phyloP scores from a whole-genome alignment of 768 basidiomycete genomes.

The Clitopilus hobsonii region DNA sequence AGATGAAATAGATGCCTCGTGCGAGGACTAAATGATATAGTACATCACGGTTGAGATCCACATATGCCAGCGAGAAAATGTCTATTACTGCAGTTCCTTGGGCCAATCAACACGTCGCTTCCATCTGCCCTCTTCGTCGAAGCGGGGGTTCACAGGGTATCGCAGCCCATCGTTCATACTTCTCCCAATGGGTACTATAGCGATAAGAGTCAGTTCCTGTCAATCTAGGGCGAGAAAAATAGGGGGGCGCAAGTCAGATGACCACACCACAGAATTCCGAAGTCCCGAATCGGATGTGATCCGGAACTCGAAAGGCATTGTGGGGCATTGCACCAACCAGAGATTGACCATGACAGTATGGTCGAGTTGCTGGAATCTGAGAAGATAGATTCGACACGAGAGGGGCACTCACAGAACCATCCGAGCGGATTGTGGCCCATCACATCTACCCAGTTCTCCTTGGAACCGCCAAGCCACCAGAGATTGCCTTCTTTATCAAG shows the following conservation, averaged over 20 bases:
- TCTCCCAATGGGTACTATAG: conserved; percentile 49
- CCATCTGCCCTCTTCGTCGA: conserved; percentile 66
- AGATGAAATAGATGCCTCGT: neutral
- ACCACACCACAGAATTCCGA: neutral
- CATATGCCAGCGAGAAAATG: neutral
- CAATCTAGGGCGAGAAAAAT: conserved; percentile 1
- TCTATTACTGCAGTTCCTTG: conserved; percentile 47
- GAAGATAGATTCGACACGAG: conserved; percentile 2
- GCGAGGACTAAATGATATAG: neutral
- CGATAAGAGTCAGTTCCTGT: conserved; percentile 8
- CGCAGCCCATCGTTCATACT: conserved; percentile 52
- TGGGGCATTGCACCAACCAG: too few species aligned
- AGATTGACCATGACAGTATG: too few species aligned
- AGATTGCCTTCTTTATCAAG: conserved; percentile 74
- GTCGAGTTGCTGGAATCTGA: neutral
- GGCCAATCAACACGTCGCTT: conserved; percentile 70
- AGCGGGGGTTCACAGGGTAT: conserved; percentile 70
- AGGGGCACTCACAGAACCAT: conserved; percentile 71
- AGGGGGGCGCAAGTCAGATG: neutral
- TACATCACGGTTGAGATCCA: neutral
- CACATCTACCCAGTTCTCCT: conserved; percentile 70
- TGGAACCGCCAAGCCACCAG: conserved; percentile 73
- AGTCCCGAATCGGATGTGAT: neutral
- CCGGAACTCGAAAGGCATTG: neutral
- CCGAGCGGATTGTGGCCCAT: conserved; percentile 69